Base-by-base conservation (phyloP, 805 yeast species). In the Cyberlindnera americana region DNA sequence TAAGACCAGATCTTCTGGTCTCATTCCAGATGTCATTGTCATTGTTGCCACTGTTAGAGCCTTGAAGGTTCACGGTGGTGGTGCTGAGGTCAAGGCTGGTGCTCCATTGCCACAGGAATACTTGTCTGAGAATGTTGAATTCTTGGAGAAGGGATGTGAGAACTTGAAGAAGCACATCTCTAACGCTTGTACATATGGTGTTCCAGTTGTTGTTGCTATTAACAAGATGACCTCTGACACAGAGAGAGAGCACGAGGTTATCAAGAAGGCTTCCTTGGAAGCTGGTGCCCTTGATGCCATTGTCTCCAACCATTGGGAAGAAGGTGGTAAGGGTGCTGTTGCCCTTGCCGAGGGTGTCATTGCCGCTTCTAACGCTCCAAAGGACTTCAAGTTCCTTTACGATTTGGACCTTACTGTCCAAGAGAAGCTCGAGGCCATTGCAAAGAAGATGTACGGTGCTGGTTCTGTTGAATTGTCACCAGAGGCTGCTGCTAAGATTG, bases 31-130 rank as follows among this genome's bases (percentile, higher is more conserved):
- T 60, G 81, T 77, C 33, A 83, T 84, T 48, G 87, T 84, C 36
- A 73, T 84, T 53, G 95, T 84, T 44, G 93, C 95, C 37, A 84
- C 95, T 29, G 82, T 83, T 16, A 75, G 95, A 66, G 95, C 95
- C 18, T 69, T 84, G 64, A 84, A 84, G 64, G 78, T 84, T 33
- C 95, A 84, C 60, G 95, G 95, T 59, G 95, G 95, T 57, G 95
- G 89, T 37, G 87, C 93, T 32, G 88, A 83, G 55, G 91, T 84
- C 42, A 84, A 83, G 65, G 88, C 95, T 29, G 95, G 93, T 56
- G 83, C 83, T 46, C 71, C 87, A 42, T 71, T 84, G 60, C 87
- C 91, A 45, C 73, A 73, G 52, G 95, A 84, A 61, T 80, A 83
- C 62, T 70, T 78, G 47, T 28, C 38, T 21, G 38, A 35, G 33